Conservation (phyloP, 768 basidiomycete genomes). For the Termitomyces heimii region DNA sequence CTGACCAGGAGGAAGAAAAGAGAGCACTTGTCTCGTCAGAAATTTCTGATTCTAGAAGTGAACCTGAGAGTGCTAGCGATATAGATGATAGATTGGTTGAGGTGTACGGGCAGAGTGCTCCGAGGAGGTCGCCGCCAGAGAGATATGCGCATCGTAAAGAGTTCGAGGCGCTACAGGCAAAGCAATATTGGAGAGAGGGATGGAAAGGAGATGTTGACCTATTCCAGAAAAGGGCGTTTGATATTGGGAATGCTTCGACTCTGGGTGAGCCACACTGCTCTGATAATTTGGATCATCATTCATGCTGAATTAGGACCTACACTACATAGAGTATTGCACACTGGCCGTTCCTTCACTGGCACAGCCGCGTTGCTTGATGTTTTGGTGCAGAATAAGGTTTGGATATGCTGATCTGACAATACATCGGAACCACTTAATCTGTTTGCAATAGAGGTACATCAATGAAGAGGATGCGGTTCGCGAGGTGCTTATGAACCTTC, state of each 20-base stretch:
- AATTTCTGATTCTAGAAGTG: background rate
- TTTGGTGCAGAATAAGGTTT: slow-evolving; percentile 15
- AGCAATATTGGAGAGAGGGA: slow-evolving; percentile 71
- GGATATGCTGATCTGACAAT: background rate
- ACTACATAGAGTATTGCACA: slow-evolving; percentile 9
- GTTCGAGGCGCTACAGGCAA: slow-evolving; percentile 55
- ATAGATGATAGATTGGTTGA: background rate
- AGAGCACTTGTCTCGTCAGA: background rate
- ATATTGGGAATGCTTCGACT: slow-evolving; percentile 68
- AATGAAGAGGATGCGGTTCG: slow-evolving; percentile 72
- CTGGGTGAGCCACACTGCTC: slow-evolving; percentile 39
- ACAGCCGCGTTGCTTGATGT: slow-evolving; percentile 8
- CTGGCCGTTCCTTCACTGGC: background rate
- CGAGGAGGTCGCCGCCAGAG: slow-evolving; percentile 19
- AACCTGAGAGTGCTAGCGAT: background rate
- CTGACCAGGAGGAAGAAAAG: slow-evolving; percentile 12
- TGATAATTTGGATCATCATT: background rate
- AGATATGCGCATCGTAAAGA: slow-evolving; percentile 42
- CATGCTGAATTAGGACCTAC: slow-evolving; percentile 11
- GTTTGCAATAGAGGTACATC: slow-evolving; percentile 51
- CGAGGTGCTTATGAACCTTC: slow-evolving; percentile 69
- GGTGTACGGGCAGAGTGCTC: slow-evolving; percentile 3
- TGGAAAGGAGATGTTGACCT: slow-evolving; percentile 47
- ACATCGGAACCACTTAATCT: background rate
- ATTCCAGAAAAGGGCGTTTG: slow-evolving; percentile 35